phyloP scores from a whole-genome alignment of 345 rosid species.

The Eucalyptus shirleyi region DNA sequence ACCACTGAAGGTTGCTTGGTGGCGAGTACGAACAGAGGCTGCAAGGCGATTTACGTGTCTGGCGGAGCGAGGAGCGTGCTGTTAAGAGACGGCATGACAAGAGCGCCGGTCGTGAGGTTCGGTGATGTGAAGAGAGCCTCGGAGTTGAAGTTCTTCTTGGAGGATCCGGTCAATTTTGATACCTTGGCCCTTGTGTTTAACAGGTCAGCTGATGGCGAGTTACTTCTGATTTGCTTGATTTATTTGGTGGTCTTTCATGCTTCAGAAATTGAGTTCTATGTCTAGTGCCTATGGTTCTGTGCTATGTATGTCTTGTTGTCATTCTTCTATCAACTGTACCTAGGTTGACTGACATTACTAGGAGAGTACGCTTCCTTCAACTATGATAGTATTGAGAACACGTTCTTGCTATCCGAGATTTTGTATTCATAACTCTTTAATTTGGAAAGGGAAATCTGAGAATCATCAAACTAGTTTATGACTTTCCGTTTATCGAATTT shows the following conservation, averaged over 20 bases:
- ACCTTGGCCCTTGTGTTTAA: slow-evolving; percentile 53
- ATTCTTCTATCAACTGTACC: background rate
- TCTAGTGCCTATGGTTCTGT: background rate
- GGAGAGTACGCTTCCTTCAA: background rate
- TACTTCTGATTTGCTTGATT: background rate
- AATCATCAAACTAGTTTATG: background rate
- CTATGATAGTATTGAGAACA: background rate
- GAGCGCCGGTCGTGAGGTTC: slow-evolving; percentile 74
- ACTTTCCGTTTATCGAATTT: background rate
- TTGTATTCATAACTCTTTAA: background rate
- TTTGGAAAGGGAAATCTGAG: background rate
- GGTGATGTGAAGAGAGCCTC: slow-evolving; percentile 43
- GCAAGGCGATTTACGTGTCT: slow-evolving; percentile 57
- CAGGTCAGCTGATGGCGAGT: slow-evolving; percentile 13
- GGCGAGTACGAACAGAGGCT: slow-evolving; percentile 86
- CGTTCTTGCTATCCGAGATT: background rate
- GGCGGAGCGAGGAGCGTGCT: slow-evolving; percentile 60
- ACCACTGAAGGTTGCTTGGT: slow-evolving; percentile 91
- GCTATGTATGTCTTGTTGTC: background rate
- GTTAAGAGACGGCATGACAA: slow-evolving; percentile 62
- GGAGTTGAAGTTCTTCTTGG: slow-evolving; percentile 63
- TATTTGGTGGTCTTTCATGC: background rate
- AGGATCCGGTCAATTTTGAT: slow-evolving; percentile 47
- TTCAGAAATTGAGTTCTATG: background rate
- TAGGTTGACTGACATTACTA: background rate